Conservation (phyloP, 2,329 filamentous ascomycete species). For the Cercospora beticola region DNA sequence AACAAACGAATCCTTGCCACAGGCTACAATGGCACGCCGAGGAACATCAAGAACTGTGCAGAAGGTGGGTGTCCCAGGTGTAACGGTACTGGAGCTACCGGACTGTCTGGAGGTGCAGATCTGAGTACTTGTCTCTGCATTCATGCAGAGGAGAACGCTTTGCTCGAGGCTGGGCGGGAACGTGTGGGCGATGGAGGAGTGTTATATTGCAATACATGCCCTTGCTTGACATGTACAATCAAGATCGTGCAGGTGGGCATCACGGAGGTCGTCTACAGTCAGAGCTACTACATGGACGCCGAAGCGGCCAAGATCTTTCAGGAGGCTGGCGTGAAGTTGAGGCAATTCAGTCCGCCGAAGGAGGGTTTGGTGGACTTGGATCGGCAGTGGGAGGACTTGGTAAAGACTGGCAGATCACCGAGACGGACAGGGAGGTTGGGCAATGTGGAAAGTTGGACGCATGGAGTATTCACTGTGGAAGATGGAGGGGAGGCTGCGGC, state of each 20-base stretch:
- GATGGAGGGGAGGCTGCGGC: not conserved
- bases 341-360: slow-evolving; percentile 73
- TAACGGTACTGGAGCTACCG: slow-evolving; percentile 55
- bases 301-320: slow-evolving; percentile 75
- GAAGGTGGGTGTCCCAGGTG: slow-evolving; percentile 87
- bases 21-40: slow-evolving; percentile 96
- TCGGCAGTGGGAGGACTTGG: slow-evolving; percentile 14
- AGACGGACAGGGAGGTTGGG: slow-evolving; percentile 7
- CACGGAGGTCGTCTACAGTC: slow-evolving; percentile 88
- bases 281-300: slow-evolving; percentile 91
- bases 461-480: slow-evolving; percentile 16
- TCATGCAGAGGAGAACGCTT: slow-evolving; percentile 97
- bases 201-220: slow-evolving; percentile 68
- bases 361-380: slow-evolving; percentile 31
- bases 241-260: slow-evolving; percentile 98
- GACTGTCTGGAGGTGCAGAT: slow-evolving; percentile 65
- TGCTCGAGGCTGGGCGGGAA: slow-evolving; percentile 90
- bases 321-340: slow-evolving; percentile 77
- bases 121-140: slow-evolving; percentile 89
- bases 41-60: slow-evolving; percentile 83
- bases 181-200: slow-evolving; percentile 78
- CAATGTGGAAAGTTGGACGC: slow-evolving; percentile 15
- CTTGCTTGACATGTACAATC: slow-evolving; percentile 95
- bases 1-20: slow-evolving; percentile 87
- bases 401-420: slow-evolving; percentile 11